phyloP scores from a whole-genome alignment of 345 rosid genomes.

The Salix suchowensis region DNA sequence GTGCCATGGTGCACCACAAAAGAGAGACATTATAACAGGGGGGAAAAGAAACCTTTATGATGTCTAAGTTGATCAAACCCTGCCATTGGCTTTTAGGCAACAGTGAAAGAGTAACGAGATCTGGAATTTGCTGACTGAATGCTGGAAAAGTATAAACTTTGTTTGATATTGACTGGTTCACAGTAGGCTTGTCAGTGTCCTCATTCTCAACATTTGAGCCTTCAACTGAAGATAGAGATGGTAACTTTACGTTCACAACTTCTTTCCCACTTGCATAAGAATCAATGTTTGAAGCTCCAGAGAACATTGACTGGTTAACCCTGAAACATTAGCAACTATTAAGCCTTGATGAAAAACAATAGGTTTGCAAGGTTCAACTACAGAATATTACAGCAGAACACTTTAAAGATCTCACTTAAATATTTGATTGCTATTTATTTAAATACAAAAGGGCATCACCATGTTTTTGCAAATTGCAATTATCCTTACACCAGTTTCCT shows the following conservation, averaged over 20 bases:
- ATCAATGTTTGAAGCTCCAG: slow-evolving; percentile 57
- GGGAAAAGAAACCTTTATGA: slow-evolving; percentile 63
- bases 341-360: background rate
- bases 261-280: slow-evolving; percentile 78
- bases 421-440: background rate
- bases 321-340: slow-evolving; percentile 27
- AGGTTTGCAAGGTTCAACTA: background rate
- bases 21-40: background rate
- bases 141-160: slow-evolving; percentile 30
- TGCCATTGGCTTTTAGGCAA: slow-evolving; percentile 98
- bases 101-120: slow-evolving; percentile 81
- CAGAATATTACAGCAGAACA: background rate
- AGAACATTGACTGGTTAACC: slow-evolving; percentile 80
- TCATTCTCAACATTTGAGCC: slow-evolving; percentile 51
- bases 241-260: slow-evolving; percentile 66
- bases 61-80: slow-evolving; percentile 85
- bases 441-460: background rate
- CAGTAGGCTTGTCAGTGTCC: slow-evolving; percentile 36
- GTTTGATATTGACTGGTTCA: slow-evolving; percentile 18
- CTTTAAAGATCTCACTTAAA: background rate
- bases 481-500: background rate
- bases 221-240: slow-evolving; percentile 62
- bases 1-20: no score
- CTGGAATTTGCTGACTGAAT: slow-evolving; percentile 63
- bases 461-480: no score